Conservation (phyloP, 2,329 filamentous ascomycete genomes). For the Reticulascus tulasneorum region DNA sequence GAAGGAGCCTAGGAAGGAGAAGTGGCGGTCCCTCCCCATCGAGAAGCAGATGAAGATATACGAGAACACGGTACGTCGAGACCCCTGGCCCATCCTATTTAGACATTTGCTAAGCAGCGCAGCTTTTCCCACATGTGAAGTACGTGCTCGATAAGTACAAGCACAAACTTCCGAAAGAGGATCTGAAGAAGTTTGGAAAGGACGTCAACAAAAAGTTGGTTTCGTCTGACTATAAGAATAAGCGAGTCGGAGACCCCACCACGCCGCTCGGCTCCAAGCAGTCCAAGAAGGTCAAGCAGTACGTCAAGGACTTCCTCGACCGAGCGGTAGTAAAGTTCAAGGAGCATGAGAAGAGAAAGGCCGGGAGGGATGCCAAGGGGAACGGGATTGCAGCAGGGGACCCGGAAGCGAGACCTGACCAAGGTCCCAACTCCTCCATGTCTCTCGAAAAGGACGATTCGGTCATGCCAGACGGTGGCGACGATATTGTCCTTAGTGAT, state of each 20-base stretch:
- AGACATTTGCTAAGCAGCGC: not conserved
- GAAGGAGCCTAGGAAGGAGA: conserved; percentile 61
- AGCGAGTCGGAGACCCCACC: conserved; percentile 78
- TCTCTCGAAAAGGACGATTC: conserved; percentile 18
- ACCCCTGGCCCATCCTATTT: too few relatives aligned
- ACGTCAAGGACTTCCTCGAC: conserved; percentile 75
- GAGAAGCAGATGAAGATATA: conserved; percentile 96
- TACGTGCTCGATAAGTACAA: conserved; percentile 83
- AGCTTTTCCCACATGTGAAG: conserved; percentile 84
- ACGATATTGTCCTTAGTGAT: conserved; percentile 36
- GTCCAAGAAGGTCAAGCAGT: conserved; percentile 75
- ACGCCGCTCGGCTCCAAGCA: conserved; percentile 68
- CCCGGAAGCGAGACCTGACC: conserved; percentile 16
- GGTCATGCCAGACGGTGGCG: conserved; percentile 26
- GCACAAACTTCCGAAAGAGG: conserved; percentile 79
- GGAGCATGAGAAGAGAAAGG: conserved; percentile 63
- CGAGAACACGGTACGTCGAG: conserved; percentile 74
- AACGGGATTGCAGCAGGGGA: conserved; percentile 11
- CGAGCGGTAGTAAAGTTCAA: conserved; percentile 75
- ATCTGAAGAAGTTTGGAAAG: conserved; percentile 59
- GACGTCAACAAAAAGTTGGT: conserved; percentile 84
- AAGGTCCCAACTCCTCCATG: conserved; percentile 16
- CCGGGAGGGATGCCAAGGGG: conserved; percentile 31
- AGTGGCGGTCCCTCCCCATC: conserved; percentile 63
- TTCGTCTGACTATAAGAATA: conserved; percentile 85